Evolutionary conservation across 306 rosid species (phyloP).

Genomic region (Sesbania bispinosa): DNA sequence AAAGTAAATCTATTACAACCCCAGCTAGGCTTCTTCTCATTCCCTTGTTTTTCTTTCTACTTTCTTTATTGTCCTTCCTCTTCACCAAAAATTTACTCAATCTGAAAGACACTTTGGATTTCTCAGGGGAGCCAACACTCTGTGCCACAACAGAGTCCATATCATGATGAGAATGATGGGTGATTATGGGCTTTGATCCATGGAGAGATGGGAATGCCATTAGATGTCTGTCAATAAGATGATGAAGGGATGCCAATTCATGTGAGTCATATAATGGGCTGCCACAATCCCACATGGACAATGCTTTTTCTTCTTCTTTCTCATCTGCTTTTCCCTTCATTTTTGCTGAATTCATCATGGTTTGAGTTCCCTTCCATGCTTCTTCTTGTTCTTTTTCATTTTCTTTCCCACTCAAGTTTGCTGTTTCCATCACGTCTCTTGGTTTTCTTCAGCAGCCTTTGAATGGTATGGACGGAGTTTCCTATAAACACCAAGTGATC

Average conservation of each 20-base stretch:
- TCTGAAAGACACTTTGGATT: slow-evolving; percentile 18
- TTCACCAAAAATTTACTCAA: background rate
- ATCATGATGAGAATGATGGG: slow-evolving; percentile 5
- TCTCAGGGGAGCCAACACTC: background rate
- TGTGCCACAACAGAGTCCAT: background rate
- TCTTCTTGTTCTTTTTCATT: background rate
- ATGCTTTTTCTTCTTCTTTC: slow-evolving; percentile 7
- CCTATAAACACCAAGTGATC: background rate
- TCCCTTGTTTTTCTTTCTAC: slow-evolving; percentile 1
- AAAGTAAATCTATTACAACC: slow-evolving; percentile 3
- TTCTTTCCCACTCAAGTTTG: background rate
- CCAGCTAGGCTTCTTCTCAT: background rate
- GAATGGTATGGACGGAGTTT: slow-evolving; percentile 9
- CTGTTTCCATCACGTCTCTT: slow-evolving; percentile 4
- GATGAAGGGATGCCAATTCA: slow-evolving; percentile 51
- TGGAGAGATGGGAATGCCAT: slow-evolving; percentile 43
- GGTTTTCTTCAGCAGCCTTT: background rate
- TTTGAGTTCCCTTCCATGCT: background rate
- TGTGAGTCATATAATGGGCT: slow-evolving; percentile 70
- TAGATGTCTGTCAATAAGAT: slow-evolving; percentile 55
- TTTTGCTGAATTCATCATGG: background rate
- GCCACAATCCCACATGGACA: slow-evolving; percentile 70
- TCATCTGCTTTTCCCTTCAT: slow-evolving; percentile 19
- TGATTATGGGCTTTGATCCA: slow-evolving; percentile 37
- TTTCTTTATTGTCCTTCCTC: background rate